Conservation (phyloP, 805 yeast species). For the Maudiozyma pseudohumilis region DNA sequence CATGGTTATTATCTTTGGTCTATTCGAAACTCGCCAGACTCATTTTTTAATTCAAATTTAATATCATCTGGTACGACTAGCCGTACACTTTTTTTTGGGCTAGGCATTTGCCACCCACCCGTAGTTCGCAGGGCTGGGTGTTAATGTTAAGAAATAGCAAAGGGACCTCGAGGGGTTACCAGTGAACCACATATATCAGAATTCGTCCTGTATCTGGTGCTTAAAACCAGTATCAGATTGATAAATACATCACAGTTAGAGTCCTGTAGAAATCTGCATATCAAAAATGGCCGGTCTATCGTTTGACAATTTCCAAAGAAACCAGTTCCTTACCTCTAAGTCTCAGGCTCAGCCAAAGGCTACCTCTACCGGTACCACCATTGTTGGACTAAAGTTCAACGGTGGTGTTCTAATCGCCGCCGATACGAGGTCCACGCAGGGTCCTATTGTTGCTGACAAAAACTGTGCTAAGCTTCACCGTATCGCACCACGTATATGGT, state of each 20-base stretch:
- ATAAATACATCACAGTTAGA: no score
- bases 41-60: not conserved
- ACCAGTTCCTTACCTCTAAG: slow-evolving; percentile 56
- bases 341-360: slow-evolving; percentile 78
- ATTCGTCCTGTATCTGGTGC: no score
- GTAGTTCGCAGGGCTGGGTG: no score
- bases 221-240: no score
- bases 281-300: slow-evolving; percentile 73
- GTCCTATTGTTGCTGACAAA: slow-evolving; percentile 94
- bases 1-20: no score
- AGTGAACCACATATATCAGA: no score
- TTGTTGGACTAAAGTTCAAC: slow-evolving; percentile 87
- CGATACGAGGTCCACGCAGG: slow-evolving; percentile 96
- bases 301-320: slow-evolving; percentile 90
- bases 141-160: no score
- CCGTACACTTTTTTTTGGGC: no score
- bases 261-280: no score
- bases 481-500: slow-evolving; percentile 87
- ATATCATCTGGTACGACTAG: not conserved
- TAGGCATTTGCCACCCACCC: no score
- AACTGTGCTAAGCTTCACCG: slow-evolving; percentile 93
- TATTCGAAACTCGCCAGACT: not conserved
- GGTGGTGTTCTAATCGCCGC: slow-evolving; percentile 98
- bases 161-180: no score
- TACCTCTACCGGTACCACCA: slow-evolving; percentile 98